phyloP scores from a whole-genome alignment of 75 land plant species.

The Picea glauca region DNA sequence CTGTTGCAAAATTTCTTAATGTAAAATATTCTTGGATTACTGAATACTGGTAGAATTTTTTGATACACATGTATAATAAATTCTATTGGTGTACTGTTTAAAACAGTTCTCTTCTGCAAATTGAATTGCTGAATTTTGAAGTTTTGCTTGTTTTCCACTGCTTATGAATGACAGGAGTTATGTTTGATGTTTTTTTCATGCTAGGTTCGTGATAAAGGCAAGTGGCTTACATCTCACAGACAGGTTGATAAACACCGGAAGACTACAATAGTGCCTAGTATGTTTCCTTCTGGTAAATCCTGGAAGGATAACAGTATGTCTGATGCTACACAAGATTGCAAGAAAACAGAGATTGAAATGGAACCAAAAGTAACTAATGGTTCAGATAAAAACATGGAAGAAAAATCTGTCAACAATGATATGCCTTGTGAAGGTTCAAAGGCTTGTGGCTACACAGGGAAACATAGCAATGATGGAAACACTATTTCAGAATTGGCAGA shows the following conservation, averaged over 20 bases:
- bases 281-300: constrained; percentile 83
- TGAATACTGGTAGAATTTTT: neutral
- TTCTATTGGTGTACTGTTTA: neutral
- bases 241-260: constrained; percentile 52
- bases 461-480: neutral
- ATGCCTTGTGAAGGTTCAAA: neutral
- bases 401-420: neutral
- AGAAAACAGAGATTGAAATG: constrained; percentile 19
- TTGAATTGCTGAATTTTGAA: neutral
- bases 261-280: constrained; percentile 63
- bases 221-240: constrained; percentile 68
- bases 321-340: neutral
- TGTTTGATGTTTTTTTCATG: neutral
- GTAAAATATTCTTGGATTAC: neutral
- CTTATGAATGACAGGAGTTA: neutral
- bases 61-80: neutral
- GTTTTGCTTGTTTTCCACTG: neutral
- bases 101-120: neutral
- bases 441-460: neutral
- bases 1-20: neutral
- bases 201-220: constrained; percentile 82
- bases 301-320: constrained; percentile 5
- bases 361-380: constrained; percentile 4
- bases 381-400: constrained; percentile 2
- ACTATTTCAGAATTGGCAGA: neutral